These are phyloP conservation scores for Boletus mariae DNA, from an alignment of 1,284 basidiomycete species.

Conservation along the genomic window DNA sequence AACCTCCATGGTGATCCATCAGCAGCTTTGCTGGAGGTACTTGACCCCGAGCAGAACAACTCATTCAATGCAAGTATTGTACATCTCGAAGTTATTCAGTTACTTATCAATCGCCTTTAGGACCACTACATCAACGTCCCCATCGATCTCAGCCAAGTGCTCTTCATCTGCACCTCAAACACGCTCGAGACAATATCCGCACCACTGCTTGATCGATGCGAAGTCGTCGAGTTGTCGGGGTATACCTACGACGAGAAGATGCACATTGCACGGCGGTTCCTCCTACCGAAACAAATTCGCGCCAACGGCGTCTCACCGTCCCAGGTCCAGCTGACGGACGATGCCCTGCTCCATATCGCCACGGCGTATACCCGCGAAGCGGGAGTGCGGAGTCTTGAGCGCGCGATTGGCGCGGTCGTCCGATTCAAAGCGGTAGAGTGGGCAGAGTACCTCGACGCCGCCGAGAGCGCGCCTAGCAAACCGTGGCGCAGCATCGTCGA, in stretches of 20 bases:
- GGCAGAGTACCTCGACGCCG: slow-evolving; percentile 64
- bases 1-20: slow-evolving; percentile 89
- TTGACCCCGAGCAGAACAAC: slow-evolving; percentile 91
- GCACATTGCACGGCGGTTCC: slow-evolving; percentile 81
- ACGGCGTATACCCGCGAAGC: slow-evolving; percentile 85
- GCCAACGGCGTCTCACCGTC: slow-evolving; percentile 62
- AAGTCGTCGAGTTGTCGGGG: slow-evolving; percentile 68
- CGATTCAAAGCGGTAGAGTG: slow-evolving; percentile 88
- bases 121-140: slow-evolving; percentile 93
- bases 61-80: slow-evolving; percentile 63
- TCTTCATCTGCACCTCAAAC: slow-evolving; percentile 90
- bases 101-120: slow-evolving; percentile 35
- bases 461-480: slow-evolving; percentile 14
- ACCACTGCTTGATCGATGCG: slow-evolving; percentile 75
- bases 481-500: slow-evolving; percentile 65
- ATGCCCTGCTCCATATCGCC: slow-evolving; percentile 67
- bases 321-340: slow-evolving; percentile 60
- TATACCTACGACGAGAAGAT: slow-evolving; percentile 92
- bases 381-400: slow-evolving; percentile 88
- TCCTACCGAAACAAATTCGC: slow-evolving; percentile 79
- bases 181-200: slow-evolving; percentile 84
- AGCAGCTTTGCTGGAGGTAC: slow-evolving; percentile 83
- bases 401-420: slow-evolving; percentile 82
- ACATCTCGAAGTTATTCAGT: neutral
- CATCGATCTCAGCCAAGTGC: slow-evolving; percentile 80